Evolutionary conservation across 768 basidiomycete genomes (phyloP), one percentile per base, ranked within the genome.

Genomic region (Lentinus tigrinus): DNA sequence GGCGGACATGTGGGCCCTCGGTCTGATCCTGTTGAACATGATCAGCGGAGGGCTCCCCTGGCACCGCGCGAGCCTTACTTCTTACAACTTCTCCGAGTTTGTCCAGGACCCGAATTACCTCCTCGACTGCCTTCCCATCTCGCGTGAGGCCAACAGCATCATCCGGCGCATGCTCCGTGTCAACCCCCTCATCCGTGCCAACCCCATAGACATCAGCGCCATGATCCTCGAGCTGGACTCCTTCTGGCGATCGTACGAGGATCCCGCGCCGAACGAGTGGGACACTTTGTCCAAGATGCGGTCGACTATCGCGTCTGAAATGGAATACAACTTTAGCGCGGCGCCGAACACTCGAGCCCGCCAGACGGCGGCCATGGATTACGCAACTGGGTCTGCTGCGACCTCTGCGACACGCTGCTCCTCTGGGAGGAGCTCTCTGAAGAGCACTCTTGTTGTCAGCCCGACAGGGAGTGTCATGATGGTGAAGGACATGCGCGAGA

Each of bases 41-140:
- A 83, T 90, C 21, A 96, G 93, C 24, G 93, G 93, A 3, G 83
- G 94, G 28, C 96, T 95, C 67, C 96, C 95, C 6, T 98, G 96
- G 96, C 88, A 88, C 69, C 85, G 90, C 39, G 94, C 95, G 2
- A 85, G 4, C n/a, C 50, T 74, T 67, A 72, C 0, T 76, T 89
- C 93, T 72, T 81, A 84, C 51, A 85, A 83, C 56, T 93, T 87
- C 74, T 67, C 76, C 11, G 81, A 84, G 13, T 93, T 78, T 74
- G 70, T 88, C 58, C 73, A 83, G 23, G 95, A 98, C 73, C 85
- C 88, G 51, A 93, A 91, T 5, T 98, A 89, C 72, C 78, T 91
- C 54, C 83, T 81, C 56, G 82, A 90, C 61, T 88, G 89, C 43
- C 66, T 73, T 31, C 64, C 69, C 26, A 66, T 73, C 47, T 72